Base-by-base conservation (phyloP, 768 basidiomycete genomes). In the Tylopilus balloui region DNA sequence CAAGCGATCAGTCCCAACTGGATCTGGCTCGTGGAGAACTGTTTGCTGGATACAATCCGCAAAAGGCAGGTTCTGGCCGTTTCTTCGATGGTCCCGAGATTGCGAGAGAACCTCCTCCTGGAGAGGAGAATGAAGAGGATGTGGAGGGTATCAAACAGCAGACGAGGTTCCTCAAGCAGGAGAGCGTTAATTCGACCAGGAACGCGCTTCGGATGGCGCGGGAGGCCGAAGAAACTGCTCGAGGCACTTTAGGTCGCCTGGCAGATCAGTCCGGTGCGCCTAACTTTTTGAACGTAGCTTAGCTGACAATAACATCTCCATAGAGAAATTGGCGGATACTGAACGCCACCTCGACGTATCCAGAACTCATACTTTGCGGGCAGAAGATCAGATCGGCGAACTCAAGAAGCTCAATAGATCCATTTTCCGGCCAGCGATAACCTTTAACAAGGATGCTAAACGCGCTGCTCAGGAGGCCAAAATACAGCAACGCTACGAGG, bases 221-320 rank as follows among this genome's bases (percentile, higher is more conserved):
- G n/a, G 93, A 98, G 68, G 92, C 95, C 0, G 95, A 97, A 68
- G 95, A 99, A 68, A 95, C 92, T 11, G 95, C 89, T 28, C 74
- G 88, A 38, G 84, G 83, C 50, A 99, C 95, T 5, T 63, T 99
- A 17, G 72, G 66, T 48, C 88, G 81, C 62, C 78, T 99, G 8
- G 94, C 89, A 10, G 85, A 90, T 58, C 95, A 99, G 71, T 97
- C 94, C 20, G 95, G 95, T 95, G 52, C 23, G 81, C 65, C 13
- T 42, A 11, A 25, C 2, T 32, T 12, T 47, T 9, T 36, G 14
- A 44, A 7, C 34, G 8, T 27, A 25, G 53, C 11, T 38, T 45
- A 0, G 31, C 41, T 45, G 32, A 32, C 48, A 32, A 28, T 21
- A 20, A 19, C 15, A 3, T 49, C 29, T 34, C 40, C 11, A 31